A percentile compares a stretch with the other conserved stretches of the same genome.
phyloP scores from a whole-genome alignment of 1,139 yeast species.

The Cylindricascospora bacillispora region DNA sequence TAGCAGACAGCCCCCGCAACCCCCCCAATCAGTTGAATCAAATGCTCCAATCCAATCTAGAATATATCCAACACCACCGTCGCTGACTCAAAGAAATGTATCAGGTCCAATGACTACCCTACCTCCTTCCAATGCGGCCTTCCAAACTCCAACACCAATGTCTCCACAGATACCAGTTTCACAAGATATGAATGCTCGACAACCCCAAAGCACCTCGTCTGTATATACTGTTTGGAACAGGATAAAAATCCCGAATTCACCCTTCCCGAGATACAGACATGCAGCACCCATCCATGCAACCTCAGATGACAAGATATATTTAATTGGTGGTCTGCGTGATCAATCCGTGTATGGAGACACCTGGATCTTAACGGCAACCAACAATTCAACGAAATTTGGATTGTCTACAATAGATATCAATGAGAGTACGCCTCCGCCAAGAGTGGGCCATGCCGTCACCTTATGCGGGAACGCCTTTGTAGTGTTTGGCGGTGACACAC shows the following conservation, averaged over 20 bases:
- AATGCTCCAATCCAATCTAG: constrained; percentile 5
- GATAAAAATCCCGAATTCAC: constrained; percentile 57
- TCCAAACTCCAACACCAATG: constrained; percentile 14
- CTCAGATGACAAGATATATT: constrained; percentile 69
- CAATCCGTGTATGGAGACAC: constrained; percentile 91
- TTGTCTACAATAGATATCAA: constrained; percentile 58
- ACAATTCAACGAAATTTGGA: constrained; percentile 30
- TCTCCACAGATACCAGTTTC: constrained; percentile 36
- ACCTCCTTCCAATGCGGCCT: too few relatives aligned
- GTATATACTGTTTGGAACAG: constrained; percentile 58
- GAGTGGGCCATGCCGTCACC: constrained; percentile 92
- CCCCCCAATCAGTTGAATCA: background rate
- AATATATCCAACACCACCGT: constrained; percentile 19
- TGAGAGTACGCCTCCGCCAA: constrained; percentile 78
- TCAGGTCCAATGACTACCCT: constrained; percentile 21
- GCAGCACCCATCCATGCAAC: constrained; percentile 68
- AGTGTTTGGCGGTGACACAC: constrained; percentile 94
- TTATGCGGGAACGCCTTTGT: constrained; percentile 92
- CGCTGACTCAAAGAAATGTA: constrained; percentile 19
- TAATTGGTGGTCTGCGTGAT: constrained; percentile 93
- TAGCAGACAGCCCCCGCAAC: background rate
- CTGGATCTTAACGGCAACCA: constrained; percentile 57
- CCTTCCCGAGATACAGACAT: constrained; percentile 91
- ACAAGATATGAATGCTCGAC: constrained; percentile 48
- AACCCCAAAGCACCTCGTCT: constrained; percentile 31